Percentiles rank a stretch among this genome's conserved stretches.
Evolutionary conservation across 2,329 filamentous ascomycete species (phyloP).

Genomic region (Pseudogymnoascus sp.): DNA sequence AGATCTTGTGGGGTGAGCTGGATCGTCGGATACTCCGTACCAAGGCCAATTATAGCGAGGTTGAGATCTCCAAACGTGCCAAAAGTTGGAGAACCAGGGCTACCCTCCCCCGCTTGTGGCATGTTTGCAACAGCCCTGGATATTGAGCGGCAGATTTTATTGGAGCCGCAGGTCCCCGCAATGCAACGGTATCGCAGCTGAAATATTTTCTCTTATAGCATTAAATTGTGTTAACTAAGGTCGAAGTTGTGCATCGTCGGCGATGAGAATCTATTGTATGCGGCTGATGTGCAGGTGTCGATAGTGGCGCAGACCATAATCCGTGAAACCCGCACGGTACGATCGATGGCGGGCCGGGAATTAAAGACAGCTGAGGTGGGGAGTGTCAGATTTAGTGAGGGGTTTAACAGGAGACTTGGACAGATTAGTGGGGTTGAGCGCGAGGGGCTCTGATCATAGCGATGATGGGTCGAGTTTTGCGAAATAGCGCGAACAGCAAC

Average conservation of each 20-base stretch:
- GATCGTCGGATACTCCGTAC: conserved; percentile 53
- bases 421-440: not conserved
- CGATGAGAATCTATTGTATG: not conserved
- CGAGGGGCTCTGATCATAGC: not conserved
- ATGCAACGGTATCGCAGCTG: not conserved
- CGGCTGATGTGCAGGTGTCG: not conserved
- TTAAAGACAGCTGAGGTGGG: not conserved
- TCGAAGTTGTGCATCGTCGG: not conserved
- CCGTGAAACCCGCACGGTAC: not conserved
- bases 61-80: conserved; percentile 40
- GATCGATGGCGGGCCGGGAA: not conserved
- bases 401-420: not conserved
- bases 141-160: not conserved
- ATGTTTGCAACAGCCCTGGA: not conserved
- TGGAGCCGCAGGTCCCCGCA: not conserved
- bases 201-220: not conserved
- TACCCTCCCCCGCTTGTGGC: not conserved
- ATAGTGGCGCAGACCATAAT: not conserved
- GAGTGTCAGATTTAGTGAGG: not conserved
- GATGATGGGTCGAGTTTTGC: not conserved
- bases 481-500: not conserved
- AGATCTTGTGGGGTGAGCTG: conserved; percentile 43
- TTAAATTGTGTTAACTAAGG: not conserved
- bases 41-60: conserved; percentile 54
- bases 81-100: not conserved